Base-by-base conservation (phyloP, 2,329 filamentous ascomycete species). In the Monilinia fructigena region DNA sequence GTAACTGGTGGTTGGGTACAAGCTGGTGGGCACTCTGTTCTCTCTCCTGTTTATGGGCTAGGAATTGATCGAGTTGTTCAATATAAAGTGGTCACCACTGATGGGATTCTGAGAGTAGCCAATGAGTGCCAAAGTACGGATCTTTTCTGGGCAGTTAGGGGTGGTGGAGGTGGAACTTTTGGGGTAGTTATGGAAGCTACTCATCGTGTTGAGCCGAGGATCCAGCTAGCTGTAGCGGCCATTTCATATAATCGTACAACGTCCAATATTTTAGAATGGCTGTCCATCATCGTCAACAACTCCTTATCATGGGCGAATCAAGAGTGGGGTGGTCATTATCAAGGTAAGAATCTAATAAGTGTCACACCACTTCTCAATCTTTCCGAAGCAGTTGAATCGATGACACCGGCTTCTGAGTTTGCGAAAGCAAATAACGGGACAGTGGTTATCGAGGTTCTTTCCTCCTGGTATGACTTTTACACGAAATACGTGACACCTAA, bases 21-120 rank as follows among this genome's bases (percentile, higher is more conserved):
- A 52, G 84, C 82, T 16, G 85, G 83, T 54, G 85, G 85, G 0
- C 83, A 87, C 73, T 82, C 80, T 14, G 83, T 83, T 2, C 71
- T 87, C 63, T 80, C 80, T 14, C 78, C 78, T 63, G 73, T 81
- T 48, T 82, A 82, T 69, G 79, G 85, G 68, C 79, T 85, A 73
- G 82, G 77, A 65, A 77, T 80, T 8, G 82, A 85, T 71, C 79
- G 83, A 72, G 77, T 82, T 10, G 75, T 85, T 20, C 76, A 79
- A 40, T 76, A 82, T 67, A 78, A 85, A 65, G 77, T 84, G 18
- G 79, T 85, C 10, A 80, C 79, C 7, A 77, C 81, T 14, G 77
- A 79, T 67, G 82, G 83, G 18, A 70, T 75, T 5, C 77, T 80
- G 28, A 73, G 82, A 4, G 79, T 80, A 52, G 80, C 78, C 35